Percentiles rank a stretch among this genome's conserved stretches.
Conservation (phyloP, 2,329 filamentous ascomycete species). For the Drechslera avenae region DNA sequence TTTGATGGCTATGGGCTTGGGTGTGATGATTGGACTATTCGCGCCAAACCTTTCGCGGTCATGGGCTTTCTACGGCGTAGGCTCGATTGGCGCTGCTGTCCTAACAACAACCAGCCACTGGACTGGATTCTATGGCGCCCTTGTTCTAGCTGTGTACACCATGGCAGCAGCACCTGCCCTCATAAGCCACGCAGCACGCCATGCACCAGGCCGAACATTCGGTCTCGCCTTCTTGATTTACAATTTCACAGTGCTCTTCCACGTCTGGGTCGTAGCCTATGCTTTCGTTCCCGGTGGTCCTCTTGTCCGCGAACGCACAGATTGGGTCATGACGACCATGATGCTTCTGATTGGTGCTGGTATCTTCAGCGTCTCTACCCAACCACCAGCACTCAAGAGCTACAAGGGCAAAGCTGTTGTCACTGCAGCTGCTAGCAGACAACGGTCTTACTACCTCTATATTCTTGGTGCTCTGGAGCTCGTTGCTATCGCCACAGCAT, state of each 20-base stretch:
- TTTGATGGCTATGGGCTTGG: constrained; percentile 82
- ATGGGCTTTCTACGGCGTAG: constrained; percentile 79
- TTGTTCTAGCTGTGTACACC: constrained; percentile 76
- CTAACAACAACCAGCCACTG: constrained; percentile 81
- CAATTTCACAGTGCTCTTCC: constrained; percentile 93
- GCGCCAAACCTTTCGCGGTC: constrained; percentile 72
- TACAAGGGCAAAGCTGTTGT: constrained; percentile 53
- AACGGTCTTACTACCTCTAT: constrained; percentile 71
- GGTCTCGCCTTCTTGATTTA: constrained; percentile 89
- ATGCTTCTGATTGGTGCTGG: constrained; percentile 86
- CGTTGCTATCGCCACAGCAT: constrained; percentile 78
- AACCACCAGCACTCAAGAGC: constrained; percentile 54
- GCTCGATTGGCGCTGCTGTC: constrained; percentile 77
- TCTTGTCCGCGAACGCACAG: constrained; percentile 88
- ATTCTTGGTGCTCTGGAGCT: constrained; percentile 78
- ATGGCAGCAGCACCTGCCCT: constrained; percentile 79
- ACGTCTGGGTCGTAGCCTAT: constrained; percentile 98
- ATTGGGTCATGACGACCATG: constrained; percentile 89
- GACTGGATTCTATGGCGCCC: constrained; percentile 85
- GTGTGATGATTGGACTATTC: constrained; percentile 76
- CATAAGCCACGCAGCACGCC: constrained; percentile 75
- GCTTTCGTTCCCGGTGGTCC: constrained; percentile 96
- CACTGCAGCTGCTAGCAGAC: constrained; percentile 56
- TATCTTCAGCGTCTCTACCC: constrained; percentile 69
- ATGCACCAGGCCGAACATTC: constrained; percentile 79